Base-by-base conservation (phyloP, 768 basidiomycete genomes). In the Tricholoma bakamatsutake region DNA sequence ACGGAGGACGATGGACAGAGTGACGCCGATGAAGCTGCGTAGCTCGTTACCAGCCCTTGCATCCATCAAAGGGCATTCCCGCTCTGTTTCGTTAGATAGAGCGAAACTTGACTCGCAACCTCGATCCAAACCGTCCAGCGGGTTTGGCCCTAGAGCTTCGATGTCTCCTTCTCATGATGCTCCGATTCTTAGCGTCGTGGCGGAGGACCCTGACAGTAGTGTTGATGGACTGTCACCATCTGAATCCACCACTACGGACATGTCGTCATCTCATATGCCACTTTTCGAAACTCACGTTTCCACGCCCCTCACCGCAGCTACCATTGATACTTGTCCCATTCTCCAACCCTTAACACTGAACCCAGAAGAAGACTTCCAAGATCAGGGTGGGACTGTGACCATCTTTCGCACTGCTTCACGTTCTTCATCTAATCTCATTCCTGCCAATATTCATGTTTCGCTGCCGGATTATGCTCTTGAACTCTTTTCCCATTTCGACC, bases 1-100 rank as follows among this genome's bases (percentile, higher is more conserved):
- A 65, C 71, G 68, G 61, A 72, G 64, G 59, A 69, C 70, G 4
- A 62, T 73, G 63, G 67, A 63, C 59, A 71, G 70, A 59, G 61
- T 72, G 17, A 64, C 68, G 28, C 68, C 68, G 35, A 66, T 73
- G 56, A 68, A 67, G 40, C 62, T 73, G 39, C 70, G 72, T 37
- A 66, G 71, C 9, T 67, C 65, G 7, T 56, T 60, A 2, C 59
- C 60, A 21, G 17, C 61, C 8, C 64, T 58, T 56, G 35, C 40
- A 40, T 35, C 54, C 17, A 45, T 51, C 45, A 53, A 55, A 31
- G 54, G 21, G 11, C 43, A 50, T 46, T 58, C 55, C 33, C 46
- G 59, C 43, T 54, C 62, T 12, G 46, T 59, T 18, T 63, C 62
- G 42, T 45, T 58, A 10, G 57, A 61, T 33, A 50, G 57, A 5